A percentile compares a stretch with the other conserved stretches of the same genome.
Conservation (phyloP, 2,329 filamentous ascomycete species). For the Fusarium anguioides region DNA sequence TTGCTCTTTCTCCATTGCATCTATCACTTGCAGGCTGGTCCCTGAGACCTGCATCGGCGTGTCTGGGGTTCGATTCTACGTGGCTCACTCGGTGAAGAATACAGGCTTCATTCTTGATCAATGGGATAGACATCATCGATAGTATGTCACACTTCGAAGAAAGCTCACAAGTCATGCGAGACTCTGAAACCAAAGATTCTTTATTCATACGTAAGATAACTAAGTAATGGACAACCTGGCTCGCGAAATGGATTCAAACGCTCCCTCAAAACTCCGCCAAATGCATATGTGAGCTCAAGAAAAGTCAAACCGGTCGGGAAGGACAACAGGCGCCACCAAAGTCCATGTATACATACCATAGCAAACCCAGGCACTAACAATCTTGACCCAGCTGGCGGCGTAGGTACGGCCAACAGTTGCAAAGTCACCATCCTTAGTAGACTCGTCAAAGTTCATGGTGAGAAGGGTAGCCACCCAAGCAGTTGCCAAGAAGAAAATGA, state of each 20-base stretch:
- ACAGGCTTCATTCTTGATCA: constrained; percentile 11
- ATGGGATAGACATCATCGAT: neutral
- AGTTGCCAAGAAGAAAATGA: constrained; percentile 97
- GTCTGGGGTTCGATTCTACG: constrained; percentile 6
- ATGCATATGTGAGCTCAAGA: constrained; percentile 44
- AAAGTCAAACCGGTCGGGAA: constrained; percentile 87
- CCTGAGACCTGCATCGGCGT: constrained; percentile 31
- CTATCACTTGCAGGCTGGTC: constrained; percentile 25
- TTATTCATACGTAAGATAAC: constrained; percentile 13
- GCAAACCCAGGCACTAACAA: constrained; percentile 96
- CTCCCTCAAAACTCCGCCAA: constrained; percentile 28
- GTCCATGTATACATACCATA: constrained; percentile 96
- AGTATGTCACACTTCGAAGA: constrained; percentile 5
- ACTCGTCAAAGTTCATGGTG: constrained; percentile 76
- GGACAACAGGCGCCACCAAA: constrained; percentile 82
- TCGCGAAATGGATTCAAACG: constrained; percentile 26
- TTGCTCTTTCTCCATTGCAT: constrained; percentile 6
- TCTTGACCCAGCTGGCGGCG: constrained; percentile 99
- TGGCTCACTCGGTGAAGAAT: constrained; percentile 26
- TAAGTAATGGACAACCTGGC: constrained; percentile 10
- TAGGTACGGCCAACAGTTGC: constrained; percentile 94
- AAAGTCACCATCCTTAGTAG: constrained; percentile 76
- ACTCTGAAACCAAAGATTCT: neutral
- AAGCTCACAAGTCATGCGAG: neutral
- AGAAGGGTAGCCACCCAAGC: constrained; percentile 95